Percentiles rank a stretch among this genome's conserved stretches.
Conservation (phyloP, 257 asterid species). For the Penstemon eatonii region DNA sequence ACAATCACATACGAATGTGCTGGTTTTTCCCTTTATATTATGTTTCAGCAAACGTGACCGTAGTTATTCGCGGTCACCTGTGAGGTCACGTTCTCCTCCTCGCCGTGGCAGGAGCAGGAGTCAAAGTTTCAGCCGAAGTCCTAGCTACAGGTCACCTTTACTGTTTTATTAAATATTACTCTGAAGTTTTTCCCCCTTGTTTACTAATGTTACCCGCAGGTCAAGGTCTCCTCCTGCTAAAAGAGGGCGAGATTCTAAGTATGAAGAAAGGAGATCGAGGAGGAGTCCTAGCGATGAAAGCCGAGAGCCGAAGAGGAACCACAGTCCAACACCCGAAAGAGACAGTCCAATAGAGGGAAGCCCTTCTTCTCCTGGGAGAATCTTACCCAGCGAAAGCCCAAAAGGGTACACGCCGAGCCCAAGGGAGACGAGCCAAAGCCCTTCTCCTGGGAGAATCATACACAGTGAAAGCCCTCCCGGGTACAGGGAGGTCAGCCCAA, state of each 20-base stretch:
- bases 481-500: slow-evolving; percentile 46
- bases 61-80: slow-evolving; percentile 81
- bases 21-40: slow-evolving; percentile 5
- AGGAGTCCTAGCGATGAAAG: slow-evolving; percentile 57
- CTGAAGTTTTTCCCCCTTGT: neutral
- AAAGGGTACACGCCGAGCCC: slow-evolving; percentile 60
- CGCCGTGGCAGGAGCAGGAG: slow-evolving; percentile 64
- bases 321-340: slow-evolving; percentile 60
- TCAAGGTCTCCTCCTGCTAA: slow-evolving; percentile 92
- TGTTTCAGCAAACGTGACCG: slow-evolving; percentile 51
- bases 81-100: slow-evolving; percentile 86
- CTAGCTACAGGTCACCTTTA: slow-evolving; percentile 48
- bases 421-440: slow-evolving; percentile 57
- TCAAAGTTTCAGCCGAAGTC: slow-evolving; percentile 73
- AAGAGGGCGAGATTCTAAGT: slow-evolving; percentile 54
- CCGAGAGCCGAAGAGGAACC: slow-evolving; percentile 47
- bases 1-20: too few relatives aligned
- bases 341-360: slow-evolving; percentile 47
- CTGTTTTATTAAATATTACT: neutral
- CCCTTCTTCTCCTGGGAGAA: slow-evolving; percentile 37
- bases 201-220: slow-evolving; percentile 45
- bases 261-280: slow-evolving; percentile 57
- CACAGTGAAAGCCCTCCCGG: slow-evolving; percentile 30
- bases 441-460: slow-evolving; percentile 26
- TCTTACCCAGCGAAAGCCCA: slow-evolving; percentile 20